Percentiles rank a stretch among this genome's conserved stretches.
Conservation (phyloP, 768 basidiomycete species). For the Russula virescens region DNA sequence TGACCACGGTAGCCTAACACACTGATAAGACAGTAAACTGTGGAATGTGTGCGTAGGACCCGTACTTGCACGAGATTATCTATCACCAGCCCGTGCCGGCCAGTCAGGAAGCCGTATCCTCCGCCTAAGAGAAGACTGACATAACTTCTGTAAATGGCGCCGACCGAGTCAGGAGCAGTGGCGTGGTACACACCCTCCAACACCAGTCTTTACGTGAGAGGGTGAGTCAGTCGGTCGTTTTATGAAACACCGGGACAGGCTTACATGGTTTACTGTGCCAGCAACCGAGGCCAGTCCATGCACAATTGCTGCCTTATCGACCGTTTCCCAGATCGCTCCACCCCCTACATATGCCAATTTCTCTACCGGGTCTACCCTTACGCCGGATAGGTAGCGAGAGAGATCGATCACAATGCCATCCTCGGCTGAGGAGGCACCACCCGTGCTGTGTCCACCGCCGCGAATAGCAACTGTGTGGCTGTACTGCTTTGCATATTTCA, state of each 20-base stretch:
- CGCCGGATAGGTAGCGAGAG: conserved; percentile 37
- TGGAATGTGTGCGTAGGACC: conserved; percentile 24
- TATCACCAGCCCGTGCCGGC: conserved; percentile 35
- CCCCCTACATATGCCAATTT: conserved; percentile 41
- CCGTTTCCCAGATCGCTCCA: conserved; percentile 44
- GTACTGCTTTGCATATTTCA: conserved; percentile 35
- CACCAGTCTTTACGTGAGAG: conserved; percentile 20
- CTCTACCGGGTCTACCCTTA: conserved; percentile 36
- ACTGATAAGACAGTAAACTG: not conserved
- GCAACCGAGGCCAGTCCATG: conserved; percentile 44
- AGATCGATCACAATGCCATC: conserved; percentile 49
- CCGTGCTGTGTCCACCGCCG: conserved; percentile 44
- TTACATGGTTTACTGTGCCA: conserved; percentile 46
- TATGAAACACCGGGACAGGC: not conserved
- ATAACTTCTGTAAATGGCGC: not conserved
- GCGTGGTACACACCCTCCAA: conserved; percentile 21
- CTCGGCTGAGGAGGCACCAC: conserved; percentile 42
- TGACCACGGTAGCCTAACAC: conserved; percentile 38
- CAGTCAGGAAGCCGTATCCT: conserved; percentile 22
- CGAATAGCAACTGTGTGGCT: conserved; percentile 37
- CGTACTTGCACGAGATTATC: conserved; percentile 39
- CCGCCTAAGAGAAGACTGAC: conserved; percentile 23
- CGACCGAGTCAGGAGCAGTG: not conserved
- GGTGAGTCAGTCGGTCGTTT: not conserved
- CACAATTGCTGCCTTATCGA: conserved; percentile 40